Evolutionary conservation across 1,284 basidiomycete species (phyloP).

Genomic region (Hymenochaete sp.): DNA sequence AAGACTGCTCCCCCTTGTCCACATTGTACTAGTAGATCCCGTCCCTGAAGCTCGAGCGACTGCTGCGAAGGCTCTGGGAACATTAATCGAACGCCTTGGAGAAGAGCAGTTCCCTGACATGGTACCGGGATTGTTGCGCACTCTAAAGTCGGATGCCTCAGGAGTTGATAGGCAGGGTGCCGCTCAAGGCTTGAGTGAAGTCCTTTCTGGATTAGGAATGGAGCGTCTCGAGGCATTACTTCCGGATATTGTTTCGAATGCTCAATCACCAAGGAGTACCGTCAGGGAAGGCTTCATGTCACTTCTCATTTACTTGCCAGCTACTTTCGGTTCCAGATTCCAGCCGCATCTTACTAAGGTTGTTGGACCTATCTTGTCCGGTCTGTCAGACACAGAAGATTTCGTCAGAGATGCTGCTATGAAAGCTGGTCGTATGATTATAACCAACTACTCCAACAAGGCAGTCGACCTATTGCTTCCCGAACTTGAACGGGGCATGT

Average conservation of each 20-base stretch:
- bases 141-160: constrained; percentile 88
- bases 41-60: constrained; percentile 97
- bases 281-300: constrained; percentile 99
- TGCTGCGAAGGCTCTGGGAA: constrained; percentile 95
- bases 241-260: constrained; percentile 90
- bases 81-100: constrained; percentile 92
- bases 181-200: constrained; percentile 95
- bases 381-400: constrained; percentile 91
- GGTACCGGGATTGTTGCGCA: constrained; percentile 83
- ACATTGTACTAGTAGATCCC: constrained; percentile 87
- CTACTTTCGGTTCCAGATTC: constrained; percentile 95
- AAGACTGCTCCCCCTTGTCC: constrained; percentile 84
- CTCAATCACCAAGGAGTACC: constrained; percentile 82
- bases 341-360: constrained; percentile 93
- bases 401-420: constrained; percentile 94
- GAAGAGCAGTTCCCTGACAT: constrained; percentile 95
- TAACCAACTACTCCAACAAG: constrained; percentile 87
- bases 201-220: constrained; percentile 93
- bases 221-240: constrained; percentile 92
- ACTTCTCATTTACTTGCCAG: constrained; percentile 90
- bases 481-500: constrained; percentile 92
- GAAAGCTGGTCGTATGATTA: constrained; percentile 98
- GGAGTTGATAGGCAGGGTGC: constrained; percentile 97
- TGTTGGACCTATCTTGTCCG: constrained; percentile 86
- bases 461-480: constrained; percentile 93